phyloP scores from a whole-genome alignment of 164 flowering plant genomes.

The Nymphaea thermarum region DNA sequence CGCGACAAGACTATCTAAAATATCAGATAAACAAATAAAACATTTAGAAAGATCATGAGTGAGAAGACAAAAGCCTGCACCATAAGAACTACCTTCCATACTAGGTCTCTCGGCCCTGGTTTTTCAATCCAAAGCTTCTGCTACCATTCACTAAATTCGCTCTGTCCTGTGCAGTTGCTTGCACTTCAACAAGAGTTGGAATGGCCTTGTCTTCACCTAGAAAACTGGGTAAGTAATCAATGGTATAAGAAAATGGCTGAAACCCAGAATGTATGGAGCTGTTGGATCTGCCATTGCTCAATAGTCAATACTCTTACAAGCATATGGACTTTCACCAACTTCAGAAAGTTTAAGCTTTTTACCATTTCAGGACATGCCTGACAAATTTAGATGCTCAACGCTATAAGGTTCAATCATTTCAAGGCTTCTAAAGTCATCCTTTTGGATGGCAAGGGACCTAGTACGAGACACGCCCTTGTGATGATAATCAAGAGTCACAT shows the following conservation, averaged over 20 bases:
- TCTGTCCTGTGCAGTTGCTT: constrained; percentile 69
- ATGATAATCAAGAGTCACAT: constrained; percentile 87
- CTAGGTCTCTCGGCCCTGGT: constrained; percentile 58
- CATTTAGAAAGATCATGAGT: no score
- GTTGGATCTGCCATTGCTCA: constrained; percentile 10
- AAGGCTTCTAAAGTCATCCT: constrained; percentile 15
- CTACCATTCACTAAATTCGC: constrained; percentile 87
- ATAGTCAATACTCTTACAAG: not conserved
- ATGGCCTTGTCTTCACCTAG: constrained; percentile 79
- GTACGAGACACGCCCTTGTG: constrained; percentile 95
- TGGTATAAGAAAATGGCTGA: constrained; percentile 43
- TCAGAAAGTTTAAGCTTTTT: constrained; percentile 37
- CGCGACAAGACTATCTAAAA: not conserved
- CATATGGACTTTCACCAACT: not conserved
- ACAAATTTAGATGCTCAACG: constrained; percentile 17
- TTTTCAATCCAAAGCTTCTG: constrained; percentile 75
- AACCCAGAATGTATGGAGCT: not conserved
- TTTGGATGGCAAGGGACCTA: constrained; percentile 82
- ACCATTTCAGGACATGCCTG: constrained; percentile 34
- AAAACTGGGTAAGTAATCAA: constrained; percentile 53
- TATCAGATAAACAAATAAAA: no score
- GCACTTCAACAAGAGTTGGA: constrained; percentile 71
- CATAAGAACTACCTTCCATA: constrained; percentile 78
- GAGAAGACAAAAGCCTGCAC: no score
- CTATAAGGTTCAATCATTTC: constrained; percentile 10